Evolutionary conservation across 2,329 filamentous ascomycete species (phyloP).

Genomic region (Penicillium hesseltinei): DNA sequence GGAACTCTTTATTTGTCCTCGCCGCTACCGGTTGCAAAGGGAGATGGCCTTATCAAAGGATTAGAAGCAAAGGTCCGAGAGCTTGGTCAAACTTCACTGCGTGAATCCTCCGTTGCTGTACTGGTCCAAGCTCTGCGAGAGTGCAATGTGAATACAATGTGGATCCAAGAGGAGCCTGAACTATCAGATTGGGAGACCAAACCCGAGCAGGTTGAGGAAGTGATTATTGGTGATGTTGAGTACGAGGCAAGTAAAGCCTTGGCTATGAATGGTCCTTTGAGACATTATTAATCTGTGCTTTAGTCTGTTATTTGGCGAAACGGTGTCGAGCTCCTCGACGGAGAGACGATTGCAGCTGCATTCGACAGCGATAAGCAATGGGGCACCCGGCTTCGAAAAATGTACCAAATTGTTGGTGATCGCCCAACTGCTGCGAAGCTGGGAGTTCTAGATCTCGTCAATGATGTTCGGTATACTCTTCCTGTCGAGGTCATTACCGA

Average conservation of each 20-base stretch:
- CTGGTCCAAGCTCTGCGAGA: slow-evolving; percentile 38
- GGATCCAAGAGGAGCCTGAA: slow-evolving; percentile 41
- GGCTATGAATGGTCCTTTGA: neutral
- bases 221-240: slow-evolving; percentile 47
- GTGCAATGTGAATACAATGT: slow-evolving; percentile 44
- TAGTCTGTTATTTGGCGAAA: slow-evolving; percentile 48
- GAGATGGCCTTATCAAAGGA: slow-evolving; percentile 30
- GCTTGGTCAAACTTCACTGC: slow-evolving; percentile 29
- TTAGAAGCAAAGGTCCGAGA: slow-evolving; percentile 31
- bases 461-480: slow-evolving; percentile 32
- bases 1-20: slow-evolving; percentile 47
- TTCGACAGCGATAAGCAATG: slow-evolving; percentile 36
- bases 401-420: slow-evolving; percentile 44
- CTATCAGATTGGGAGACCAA: slow-evolving; percentile 40
- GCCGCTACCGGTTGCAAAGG: slow-evolving; percentile 39
- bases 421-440: slow-evolving; percentile 42
- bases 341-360: slow-evolving; percentile 33
- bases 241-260: slow-evolving; percentile 37
- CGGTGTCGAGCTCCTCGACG: slow-evolving; percentile 40
- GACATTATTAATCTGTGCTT: neutral
- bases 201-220: slow-evolving; percentile 33
- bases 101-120: slow-evolving; percentile 28
- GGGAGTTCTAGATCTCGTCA: slow-evolving; percentile 41
- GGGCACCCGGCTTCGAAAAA: slow-evolving; percentile 34
- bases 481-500: slow-evolving; percentile 32